Conservation (phyloP, 805 yeast genomes). For the Ogataea saltuana region DNA sequence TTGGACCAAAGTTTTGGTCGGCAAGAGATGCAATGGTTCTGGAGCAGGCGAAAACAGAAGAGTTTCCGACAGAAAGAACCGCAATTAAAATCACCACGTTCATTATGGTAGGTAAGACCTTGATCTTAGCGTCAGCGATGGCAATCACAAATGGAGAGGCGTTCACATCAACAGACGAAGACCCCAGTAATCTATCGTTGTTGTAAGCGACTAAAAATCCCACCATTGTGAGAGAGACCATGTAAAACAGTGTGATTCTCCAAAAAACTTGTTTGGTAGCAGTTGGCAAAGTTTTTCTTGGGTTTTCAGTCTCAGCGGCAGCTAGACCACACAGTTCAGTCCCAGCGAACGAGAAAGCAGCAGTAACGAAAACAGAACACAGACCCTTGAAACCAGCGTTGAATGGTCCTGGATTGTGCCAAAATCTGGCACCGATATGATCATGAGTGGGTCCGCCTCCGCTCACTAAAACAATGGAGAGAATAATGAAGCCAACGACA, state of each 20-base stretch:
- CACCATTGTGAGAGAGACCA: constrained; percentile 48
- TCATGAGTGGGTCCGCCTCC: constrained; percentile 61
- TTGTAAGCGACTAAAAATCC: constrained; percentile 59
- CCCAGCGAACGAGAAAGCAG: constrained; percentile 60
- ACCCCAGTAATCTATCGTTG: constrained; percentile 47
- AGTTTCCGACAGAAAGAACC: constrained; percentile 72
- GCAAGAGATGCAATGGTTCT: constrained; percentile 68
- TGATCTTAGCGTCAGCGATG: constrained; percentile 57
- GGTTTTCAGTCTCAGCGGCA: constrained; percentile 59
- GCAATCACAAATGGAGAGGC: constrained; percentile 81
- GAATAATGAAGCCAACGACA: constrained; percentile 53
- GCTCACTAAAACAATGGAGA: constrained; percentile 49
- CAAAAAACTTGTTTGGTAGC: constrained; percentile 61
- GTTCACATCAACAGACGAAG: constrained; percentile 49
- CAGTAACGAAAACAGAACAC: constrained; percentile 58
- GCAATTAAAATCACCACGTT: constrained; percentile 72
- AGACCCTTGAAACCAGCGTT: constrained; percentile 53
- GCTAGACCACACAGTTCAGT: constrained; percentile 60
- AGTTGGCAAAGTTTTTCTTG: constrained; percentile 53
- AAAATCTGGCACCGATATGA: constrained; percentile 54
- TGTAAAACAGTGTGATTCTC: constrained; percentile 55
- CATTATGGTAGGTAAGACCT: constrained; percentile 65
- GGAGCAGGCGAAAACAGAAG: constrained; percentile 70
- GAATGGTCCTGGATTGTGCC: constrained; percentile 58
- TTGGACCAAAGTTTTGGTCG: constrained; percentile 67